A percentile compares a stretch with the other conserved stretches of the same genome.
These are phyloP conservation scores for Ophiocordyceps camponoti-saundersi DNA, from an alignment of 2,329 filamentous ascomycete genomes.

Conservation along the genomic window DNA sequence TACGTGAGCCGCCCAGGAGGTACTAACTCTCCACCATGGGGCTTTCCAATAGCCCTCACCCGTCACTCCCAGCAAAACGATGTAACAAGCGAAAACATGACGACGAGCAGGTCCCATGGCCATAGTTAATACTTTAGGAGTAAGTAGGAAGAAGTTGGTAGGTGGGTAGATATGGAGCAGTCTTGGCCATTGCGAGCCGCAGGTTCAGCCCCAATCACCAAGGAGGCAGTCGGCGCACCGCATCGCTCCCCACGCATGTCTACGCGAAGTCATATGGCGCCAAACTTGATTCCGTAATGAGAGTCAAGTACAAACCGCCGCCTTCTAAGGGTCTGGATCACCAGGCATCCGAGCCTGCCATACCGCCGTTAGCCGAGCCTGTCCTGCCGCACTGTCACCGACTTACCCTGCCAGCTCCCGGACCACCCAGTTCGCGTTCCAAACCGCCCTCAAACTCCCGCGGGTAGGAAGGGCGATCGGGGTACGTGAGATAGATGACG, in stretches of 20 bases:
- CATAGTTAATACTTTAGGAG: background rate
- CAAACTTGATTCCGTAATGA: constrained; percentile 1
- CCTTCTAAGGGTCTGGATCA: constrained; percentile 31
- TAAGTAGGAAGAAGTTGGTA: background rate
- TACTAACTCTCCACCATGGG: background rate
- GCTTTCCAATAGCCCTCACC: background rate
- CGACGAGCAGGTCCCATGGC: background rate
- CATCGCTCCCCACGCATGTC: background rate
- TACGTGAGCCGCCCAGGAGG: background rate
- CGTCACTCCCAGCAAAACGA: background rate
- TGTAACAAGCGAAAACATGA: background rate
- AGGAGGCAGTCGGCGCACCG: background rate
- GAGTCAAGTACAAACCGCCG: background rate
- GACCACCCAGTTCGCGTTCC: constrained; percentile 57
- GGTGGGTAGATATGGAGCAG: background rate
- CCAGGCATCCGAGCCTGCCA: constrained; percentile 34
- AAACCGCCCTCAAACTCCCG: constrained; percentile 57
- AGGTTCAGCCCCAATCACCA: background rate
- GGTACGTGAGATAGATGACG: constrained; percentile 51
- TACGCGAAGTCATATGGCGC: background rate
- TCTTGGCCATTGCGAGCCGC: background rate
- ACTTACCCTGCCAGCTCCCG: constrained; percentile 49
- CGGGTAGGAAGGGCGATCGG: constrained; percentile 52
- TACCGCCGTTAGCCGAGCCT: constrained; percentile 8
- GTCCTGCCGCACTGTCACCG: background rate